Percentiles rank a stretch among this genome's conserved stretches.
Conservation (phyloP, 805 yeast genomes). For the Cyberlindnera veronae region DNA sequence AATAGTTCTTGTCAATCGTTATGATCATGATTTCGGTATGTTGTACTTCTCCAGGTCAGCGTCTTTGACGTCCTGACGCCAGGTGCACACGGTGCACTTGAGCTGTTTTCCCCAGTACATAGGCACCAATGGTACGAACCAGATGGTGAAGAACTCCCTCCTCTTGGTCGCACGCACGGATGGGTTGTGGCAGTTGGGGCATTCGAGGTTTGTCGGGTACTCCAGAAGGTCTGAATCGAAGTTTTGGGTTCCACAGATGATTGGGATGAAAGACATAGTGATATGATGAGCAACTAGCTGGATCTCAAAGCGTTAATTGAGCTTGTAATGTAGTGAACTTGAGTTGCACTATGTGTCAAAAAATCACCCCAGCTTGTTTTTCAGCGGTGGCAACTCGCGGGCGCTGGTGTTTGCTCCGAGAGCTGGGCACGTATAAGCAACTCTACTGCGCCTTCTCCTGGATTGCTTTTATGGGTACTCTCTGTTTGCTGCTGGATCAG, state of each 20-base stretch:
- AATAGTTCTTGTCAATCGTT: too few relatives aligned
- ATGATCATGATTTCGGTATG: constrained; percentile 1
- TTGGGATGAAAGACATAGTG: constrained; percentile 19
- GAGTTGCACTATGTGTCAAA: too few relatives aligned
- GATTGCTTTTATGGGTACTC: too few relatives aligned
- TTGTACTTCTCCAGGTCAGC: constrained; percentile 30
- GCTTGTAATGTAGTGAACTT: too few relatives aligned
- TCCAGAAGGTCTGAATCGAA: constrained; percentile 26
- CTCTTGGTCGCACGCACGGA: constrained; percentile 50
- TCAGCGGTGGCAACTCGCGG: too few relatives aligned
- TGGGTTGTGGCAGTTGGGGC: constrained; percentile 58
- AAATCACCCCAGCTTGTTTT: too few relatives aligned
- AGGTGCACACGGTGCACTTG: constrained; percentile 50
- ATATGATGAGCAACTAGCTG: too few relatives aligned
- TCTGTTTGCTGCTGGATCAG: too few relatives aligned
- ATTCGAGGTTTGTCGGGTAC: constrained; percentile 33
- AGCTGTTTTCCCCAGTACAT: constrained; percentile 49
- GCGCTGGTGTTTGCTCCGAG: too few relatives aligned
- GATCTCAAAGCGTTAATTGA: too few relatives aligned
- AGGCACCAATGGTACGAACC: constrained; percentile 54
- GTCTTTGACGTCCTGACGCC: constrained; percentile 37
- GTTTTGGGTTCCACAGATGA: constrained; percentile 33
- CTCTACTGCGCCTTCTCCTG: too few relatives aligned
- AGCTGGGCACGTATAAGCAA: too few relatives aligned
- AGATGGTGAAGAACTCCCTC: constrained; percentile 49